Percentiles rank a stretch among this genome's conserved stretches.
Evolutionary conservation across 805 yeast species (phyloP).

Genomic region (Peterozyma toletana): DNA sequence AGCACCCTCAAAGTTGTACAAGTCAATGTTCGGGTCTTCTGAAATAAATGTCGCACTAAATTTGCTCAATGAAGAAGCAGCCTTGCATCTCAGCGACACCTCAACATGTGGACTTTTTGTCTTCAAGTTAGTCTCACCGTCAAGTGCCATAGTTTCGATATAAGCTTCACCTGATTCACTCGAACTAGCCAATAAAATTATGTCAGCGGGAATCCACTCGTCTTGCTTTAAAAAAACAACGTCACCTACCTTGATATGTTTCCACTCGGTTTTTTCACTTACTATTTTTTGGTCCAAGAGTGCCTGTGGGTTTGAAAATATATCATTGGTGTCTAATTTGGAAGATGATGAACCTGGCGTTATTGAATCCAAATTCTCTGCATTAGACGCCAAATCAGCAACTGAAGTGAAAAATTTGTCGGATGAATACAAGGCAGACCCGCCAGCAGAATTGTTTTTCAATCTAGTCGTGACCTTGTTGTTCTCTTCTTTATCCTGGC

Average conservation of each 20-base stretch:
- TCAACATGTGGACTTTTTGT: slow-evolving; percentile 62
- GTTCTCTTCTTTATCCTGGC: slow-evolving; percentile 81
- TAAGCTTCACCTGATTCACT: slow-evolving; percentile 59
- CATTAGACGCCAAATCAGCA: slow-evolving; percentile 3
- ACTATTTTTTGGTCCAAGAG: slow-evolving; percentile 26
- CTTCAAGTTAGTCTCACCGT: slow-evolving; percentile 94
- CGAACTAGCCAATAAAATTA: slow-evolving; percentile 63
- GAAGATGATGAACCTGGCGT: slow-evolving; percentile 21
- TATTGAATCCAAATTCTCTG: slow-evolving; percentile 5
- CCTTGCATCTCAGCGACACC: slow-evolving; percentile 41
- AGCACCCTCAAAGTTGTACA: slow-evolving; percentile 88
- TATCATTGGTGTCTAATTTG: slow-evolving; percentile 6
- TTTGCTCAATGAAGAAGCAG: slow-evolving; percentile 42
- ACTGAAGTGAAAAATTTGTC: slow-evolving; percentile 5
- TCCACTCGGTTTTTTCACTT: slow-evolving; percentile 50
- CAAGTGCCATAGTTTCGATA: slow-evolving; percentile 94
- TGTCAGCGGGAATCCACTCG: slow-evolving; percentile 94
- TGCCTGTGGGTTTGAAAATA: slow-evolving; percentile 7
- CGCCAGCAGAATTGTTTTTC: not conserved
- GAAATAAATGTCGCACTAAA: slow-evolving; percentile 50
- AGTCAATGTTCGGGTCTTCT: slow-evolving; percentile 89
- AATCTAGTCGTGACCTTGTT: slow-evolving; percentile 41
- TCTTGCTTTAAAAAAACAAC: slow-evolving; percentile 64
- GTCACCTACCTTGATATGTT: slow-evolving; percentile 81
- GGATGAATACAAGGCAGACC: not conserved